A percentile compares a stretch with the other conserved stretches of the same genome.
phyloP scores from a whole-genome alignment of 2,329 filamentous ascomycete species.

The Epichloe hybrida region DNA sequence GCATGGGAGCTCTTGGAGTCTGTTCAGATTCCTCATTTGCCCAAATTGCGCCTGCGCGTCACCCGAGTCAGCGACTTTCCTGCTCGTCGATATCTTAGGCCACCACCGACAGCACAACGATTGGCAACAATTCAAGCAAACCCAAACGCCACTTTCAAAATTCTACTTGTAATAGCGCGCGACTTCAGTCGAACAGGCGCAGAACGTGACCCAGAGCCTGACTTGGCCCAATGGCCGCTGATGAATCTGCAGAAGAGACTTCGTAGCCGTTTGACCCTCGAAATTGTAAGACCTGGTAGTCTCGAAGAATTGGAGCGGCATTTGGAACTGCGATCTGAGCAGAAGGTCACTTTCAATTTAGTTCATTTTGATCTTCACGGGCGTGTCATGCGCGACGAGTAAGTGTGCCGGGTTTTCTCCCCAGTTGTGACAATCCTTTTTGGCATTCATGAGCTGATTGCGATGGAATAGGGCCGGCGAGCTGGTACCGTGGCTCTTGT shows the following conservation, averaged over 20 bases:
- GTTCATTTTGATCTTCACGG: slow-evolving; percentile 18
- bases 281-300: slow-evolving; percentile 14
- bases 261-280: slow-evolving; percentile 12
- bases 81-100: neutral
- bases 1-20: slow-evolving; percentile 17
- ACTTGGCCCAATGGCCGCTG: slow-evolving; percentile 16
- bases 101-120: slow-evolving; percentile 4
- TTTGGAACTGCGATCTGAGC: slow-evolving; percentile 8
- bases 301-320: slow-evolving; percentile 13
- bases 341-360: slow-evolving; percentile 14
- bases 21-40: slow-evolving; percentile 6
- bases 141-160: slow-evolving; percentile 9
- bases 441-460: neutral
- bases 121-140: slow-evolving; percentile 11
- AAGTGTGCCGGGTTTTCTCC: slow-evolving; percentile 1
- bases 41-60: slow-evolving; percentile 12
- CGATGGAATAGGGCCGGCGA: slow-evolving; percentile 8
- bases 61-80: slow-evolving; percentile 14
- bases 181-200: slow-evolving; percentile 14
- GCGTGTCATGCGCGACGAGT: slow-evolving; percentile 13
- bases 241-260: slow-evolving; percentile 17
- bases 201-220: slow-evolving; percentile 16
- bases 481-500: slow-evolving; percentile 13
- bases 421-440: neutral
- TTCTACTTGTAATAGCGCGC: slow-evolving; percentile 16